Conservation (phyloP, 345 rosid genomes). For the Alliaria petiolata region DNA sequence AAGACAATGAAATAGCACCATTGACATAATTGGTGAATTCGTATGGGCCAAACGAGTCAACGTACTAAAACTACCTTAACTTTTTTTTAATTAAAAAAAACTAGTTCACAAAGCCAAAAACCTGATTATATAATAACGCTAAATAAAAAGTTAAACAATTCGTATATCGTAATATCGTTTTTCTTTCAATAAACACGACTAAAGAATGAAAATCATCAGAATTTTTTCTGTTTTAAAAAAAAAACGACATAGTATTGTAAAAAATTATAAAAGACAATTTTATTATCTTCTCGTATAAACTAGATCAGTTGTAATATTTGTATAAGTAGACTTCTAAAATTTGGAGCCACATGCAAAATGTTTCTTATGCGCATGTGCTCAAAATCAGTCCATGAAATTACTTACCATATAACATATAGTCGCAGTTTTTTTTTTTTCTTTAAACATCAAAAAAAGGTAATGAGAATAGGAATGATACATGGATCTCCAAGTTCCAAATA, state of each 20-base stretch:
- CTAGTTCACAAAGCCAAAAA: neutral
- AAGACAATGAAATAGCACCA: no score
- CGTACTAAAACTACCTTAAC: neutral
- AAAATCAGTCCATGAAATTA: neutral
- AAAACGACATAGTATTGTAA: neutral
- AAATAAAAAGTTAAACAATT: neutral
- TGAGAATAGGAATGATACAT: neutral
- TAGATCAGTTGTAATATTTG: neutral
- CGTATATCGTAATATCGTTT: neutral
- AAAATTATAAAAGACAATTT: neutral
- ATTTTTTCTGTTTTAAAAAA: neutral
- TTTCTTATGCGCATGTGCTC: neutral
- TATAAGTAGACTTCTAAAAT: neutral
- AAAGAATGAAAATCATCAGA: neutral
- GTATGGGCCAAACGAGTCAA: neutral
- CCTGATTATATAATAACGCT: neutral
- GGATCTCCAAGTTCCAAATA: neutral
- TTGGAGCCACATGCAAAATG: neutral
- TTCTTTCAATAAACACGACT: neutral
- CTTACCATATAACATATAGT: neutral
- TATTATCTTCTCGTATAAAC: neutral
- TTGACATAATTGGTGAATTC: neutral
- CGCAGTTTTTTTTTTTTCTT: neutral
- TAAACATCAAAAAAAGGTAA: neutral
- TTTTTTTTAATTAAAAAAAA: neutral